Percentiles rank a stretch among this genome's conserved stretches.
phyloP scores from a whole-genome alignment of 306 rosid genomes.

The Betula pendula region DNA sequence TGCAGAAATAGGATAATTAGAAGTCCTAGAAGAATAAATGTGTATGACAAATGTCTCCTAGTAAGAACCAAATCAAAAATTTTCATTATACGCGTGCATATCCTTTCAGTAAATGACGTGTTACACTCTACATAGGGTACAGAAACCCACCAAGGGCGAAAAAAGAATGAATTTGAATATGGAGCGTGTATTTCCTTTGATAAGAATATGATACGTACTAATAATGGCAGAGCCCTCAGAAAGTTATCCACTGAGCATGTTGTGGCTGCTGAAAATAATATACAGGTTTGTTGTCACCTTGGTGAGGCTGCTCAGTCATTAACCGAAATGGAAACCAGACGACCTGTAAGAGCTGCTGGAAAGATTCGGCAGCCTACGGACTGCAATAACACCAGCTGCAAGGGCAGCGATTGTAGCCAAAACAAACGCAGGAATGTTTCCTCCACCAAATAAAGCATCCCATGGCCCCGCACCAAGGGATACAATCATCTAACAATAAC shows the following conservation, averaged over 20 bases:
- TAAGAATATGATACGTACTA: conserved; percentile 30
- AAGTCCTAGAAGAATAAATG: not conserved
- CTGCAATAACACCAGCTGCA: conserved; percentile 70
- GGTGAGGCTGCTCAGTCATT: conserved; percentile 14
- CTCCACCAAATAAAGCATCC: conserved; percentile 96
- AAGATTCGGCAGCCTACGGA: conserved; percentile 62
- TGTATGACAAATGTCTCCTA: not conserved
- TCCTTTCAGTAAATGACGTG: conserved; percentile 31
- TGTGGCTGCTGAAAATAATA: conserved; percentile 30
- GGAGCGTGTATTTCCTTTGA: conserved; percentile 33
- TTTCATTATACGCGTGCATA: conserved; percentile 35
- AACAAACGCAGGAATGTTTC: conserved; percentile 88
- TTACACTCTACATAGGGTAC: conserved; percentile 49
- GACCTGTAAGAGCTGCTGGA: conserved; percentile 55
- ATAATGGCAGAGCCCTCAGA: conserved; percentile 23
- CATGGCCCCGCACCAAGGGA: conserved; percentile 96
- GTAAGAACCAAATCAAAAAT: conserved; percentile 5
- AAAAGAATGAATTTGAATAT: conserved; percentile 69
- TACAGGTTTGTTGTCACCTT: conserved; percentile 28
- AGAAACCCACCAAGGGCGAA: conserved; percentile 40
- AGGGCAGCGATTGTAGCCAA: conserved; percentile 78
- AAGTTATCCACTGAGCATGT: conserved; percentile 15
- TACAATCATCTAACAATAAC: conserved; percentile 64
- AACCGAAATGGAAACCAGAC: conserved; percentile 78
- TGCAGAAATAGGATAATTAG: not conserved